Conservation (phyloP, 2,329 filamentous ascomycete genomes). For the Colletotrichum aenigma region DNA sequence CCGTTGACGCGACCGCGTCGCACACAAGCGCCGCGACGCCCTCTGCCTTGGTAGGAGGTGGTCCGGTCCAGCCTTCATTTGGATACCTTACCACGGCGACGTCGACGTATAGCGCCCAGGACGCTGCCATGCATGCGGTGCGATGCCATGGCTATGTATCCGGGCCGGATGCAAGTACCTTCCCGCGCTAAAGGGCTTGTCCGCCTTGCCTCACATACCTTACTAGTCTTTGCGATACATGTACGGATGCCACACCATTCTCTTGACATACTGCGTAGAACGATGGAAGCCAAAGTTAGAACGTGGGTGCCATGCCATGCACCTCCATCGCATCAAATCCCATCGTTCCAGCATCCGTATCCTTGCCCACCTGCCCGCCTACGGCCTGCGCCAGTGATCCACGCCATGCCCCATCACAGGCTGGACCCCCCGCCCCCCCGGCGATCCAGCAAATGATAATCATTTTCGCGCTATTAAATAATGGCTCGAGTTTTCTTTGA, state of each 20-base stretch:
- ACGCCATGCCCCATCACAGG: background rate
- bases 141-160: background rate
- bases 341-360: background rate
- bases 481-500: slow-evolving; percentile 19
- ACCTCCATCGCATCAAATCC: background rate
- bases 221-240: background rate
- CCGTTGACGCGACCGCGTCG: background rate
- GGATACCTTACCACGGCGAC: background rate
- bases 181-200: background rate
- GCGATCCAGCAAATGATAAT: slow-evolving; percentile 21
- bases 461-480: slow-evolving; percentile 17
- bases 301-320: background rate
- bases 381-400: background rate
- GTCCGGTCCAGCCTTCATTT: background rate
- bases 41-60: background rate
- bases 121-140: background rate
- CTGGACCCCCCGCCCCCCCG: background rate
- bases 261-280: background rate
- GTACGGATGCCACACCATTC: background rate
- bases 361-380: background rate
- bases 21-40: background rate
- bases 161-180: background rate
- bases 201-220: background rate
- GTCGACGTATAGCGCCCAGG: background rate
- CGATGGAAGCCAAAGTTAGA: background rate